Base-by-base conservation (phyloP, 2,329 filamentous ascomycete genomes). In the Aspergillus luchuensis region DNA sequence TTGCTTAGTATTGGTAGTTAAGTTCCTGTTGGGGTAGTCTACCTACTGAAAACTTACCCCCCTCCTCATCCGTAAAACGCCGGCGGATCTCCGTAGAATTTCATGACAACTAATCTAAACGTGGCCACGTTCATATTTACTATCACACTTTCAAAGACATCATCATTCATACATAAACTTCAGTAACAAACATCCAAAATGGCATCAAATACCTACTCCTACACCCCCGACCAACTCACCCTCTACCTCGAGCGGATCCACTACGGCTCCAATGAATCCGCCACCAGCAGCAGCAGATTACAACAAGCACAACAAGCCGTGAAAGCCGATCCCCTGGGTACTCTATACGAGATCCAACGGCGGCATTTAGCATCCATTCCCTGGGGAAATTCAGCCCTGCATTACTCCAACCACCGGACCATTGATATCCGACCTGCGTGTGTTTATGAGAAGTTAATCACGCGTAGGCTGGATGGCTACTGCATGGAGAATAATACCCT, bases 401-500 rank as follows among this genome's bases (percentile, higher is more conserved):
- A 87, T 67, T 84, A 84, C 67, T 81, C 81, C 2, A 72, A 74
- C n/a, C 74, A 80, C 61, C 80, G 79, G 41, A 73, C 70, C 10
- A 78, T 87, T 25, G 80, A 79, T 2, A 72, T 86, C 41, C 77
- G 86, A 53, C 77, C 81, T 1, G 71, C 82, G 21, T 72, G 74
- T 3, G 69, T 87, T 6, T 87, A 80, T 69, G 74, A 79, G 45
- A 87, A 87, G 68, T 77, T 87, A 36, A 80, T 83, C 1, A 76
- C 72, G 49, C 72, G 80, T 50, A 77, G 78, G 5, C 71, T 83
- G 33, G 85, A 85, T 25, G 85, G 85, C 1, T 86, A 87, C 62
- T 87, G 85, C 68, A 86, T 87, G 83, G 85, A 87, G 71, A 85
- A 82, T 63, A 86, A 85, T 49, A 72, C 74, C 3, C 72, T 87